phyloP scores from a whole-genome alignment of 1,139 yeast genomes.

The Ogataea hybrid region DNA sequence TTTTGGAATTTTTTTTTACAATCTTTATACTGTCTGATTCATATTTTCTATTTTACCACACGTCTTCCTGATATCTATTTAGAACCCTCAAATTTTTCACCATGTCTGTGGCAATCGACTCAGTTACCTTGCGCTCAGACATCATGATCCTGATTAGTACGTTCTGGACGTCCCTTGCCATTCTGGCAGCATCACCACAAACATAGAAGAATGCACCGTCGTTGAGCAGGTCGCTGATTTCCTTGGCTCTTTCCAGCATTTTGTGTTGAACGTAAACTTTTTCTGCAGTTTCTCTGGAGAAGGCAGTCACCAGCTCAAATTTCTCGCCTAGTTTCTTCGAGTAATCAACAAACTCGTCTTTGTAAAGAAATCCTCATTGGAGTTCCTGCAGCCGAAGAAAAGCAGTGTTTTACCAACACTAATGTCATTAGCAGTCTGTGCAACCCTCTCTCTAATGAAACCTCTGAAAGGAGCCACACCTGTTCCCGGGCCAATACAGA shows the following conservation, averaged over 20 bases:
- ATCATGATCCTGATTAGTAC: conserved; percentile 65
- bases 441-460: conserved; percentile 78
- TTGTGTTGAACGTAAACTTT: conserved; percentile 91
- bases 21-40: not conserved
- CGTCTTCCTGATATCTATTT: conserved; percentile 95
- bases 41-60: conserved; percentile 55
- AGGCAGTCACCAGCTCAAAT: conserved; percentile 78
- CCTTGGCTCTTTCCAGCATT: conserved; percentile 54
- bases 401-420: conserved; percentile 70
- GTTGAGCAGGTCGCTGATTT: conserved; percentile 56
- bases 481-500: conserved; percentile 97
- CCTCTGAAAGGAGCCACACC: conserved; percentile 99
- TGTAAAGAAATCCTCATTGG: conserved; percentile 77
- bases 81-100: conserved; percentile 78
- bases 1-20: conserved; percentile 4
- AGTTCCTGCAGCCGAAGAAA: conserved; percentile 84
- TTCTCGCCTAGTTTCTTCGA: conserved; percentile 59
- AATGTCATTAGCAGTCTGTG: conserved; percentile 47
- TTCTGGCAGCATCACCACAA: conserved; percentile 94
- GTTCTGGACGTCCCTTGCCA: conserved; percentile 95
- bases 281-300: conserved; percentile 68
- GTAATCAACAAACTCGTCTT: conserved; percentile 81
- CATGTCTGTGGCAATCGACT: conserved; percentile 71
- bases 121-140: conserved; percentile 49
- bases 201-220: conserved; percentile 87